These are phyloP conservation scores for Cinnamomum chago DNA, from an alignment of 164 flowering plant genomes.

Conservation along the genomic window DNA sequence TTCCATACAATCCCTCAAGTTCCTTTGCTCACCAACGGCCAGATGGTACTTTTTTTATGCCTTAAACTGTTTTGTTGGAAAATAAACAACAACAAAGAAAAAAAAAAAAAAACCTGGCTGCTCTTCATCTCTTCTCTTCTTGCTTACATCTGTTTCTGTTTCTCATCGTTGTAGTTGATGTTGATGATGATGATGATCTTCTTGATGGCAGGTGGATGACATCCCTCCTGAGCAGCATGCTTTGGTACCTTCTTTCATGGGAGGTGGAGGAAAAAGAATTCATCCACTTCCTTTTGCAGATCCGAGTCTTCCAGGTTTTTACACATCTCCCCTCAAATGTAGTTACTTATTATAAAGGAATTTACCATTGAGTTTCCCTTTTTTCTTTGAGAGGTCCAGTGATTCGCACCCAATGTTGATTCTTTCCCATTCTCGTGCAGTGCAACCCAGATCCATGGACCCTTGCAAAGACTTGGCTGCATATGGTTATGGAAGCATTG, in stretches of 20 bases:
- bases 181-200: not conserved
- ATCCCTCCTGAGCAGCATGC: conserved; percentile 55
- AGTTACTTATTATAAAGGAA: not conserved
- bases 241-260: conserved; percentile 46
- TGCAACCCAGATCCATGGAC: conserved; percentile 66
- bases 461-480: conserved; percentile 71
- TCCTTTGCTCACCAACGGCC: conserved; percentile 37
- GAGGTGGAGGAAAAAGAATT: conserved; percentile 41
- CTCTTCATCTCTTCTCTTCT: not conserved
- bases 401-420: not conserved
- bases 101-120: too few species aligned
- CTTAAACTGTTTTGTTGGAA: not conserved
- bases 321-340: not conserved
- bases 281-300: conserved; percentile 55
- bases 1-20: conserved; percentile 38
- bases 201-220: conserved; percentile 36
- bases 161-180: not conserved
- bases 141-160: not conserved
- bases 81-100: too few species aligned
- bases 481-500: conserved; percentile 71
- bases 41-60: conserved; percentile 23
- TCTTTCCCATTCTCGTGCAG: conserved; percentile 21
- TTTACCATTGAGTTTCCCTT: not conserved
- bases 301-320: conserved; percentile 34
- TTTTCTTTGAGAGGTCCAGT: not conserved